These are phyloP conservation scores for Neurospora tetraspora DNA, from an alignment of 495 filamentous ascomycete species.

Conservation along the genomic window DNA sequence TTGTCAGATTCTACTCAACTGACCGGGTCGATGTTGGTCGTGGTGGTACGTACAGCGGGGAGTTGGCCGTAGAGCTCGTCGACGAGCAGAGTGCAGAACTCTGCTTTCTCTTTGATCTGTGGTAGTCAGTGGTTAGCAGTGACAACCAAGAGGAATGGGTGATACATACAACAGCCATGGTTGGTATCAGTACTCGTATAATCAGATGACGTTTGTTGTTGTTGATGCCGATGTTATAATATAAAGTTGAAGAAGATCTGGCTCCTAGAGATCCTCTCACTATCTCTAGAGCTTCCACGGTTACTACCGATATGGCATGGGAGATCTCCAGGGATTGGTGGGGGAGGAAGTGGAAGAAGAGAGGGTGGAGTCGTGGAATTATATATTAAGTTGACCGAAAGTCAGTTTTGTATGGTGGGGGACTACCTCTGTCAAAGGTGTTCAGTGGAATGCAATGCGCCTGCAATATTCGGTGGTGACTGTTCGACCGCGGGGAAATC, in stretches of 20 bases:
- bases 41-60: constrained; percentile 58
- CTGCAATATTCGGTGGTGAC: not conserved
- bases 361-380: constrained; percentile 3
- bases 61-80: constrained; percentile 83
- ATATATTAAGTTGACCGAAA: constrained; percentile 1
- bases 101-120: constrained; percentile 51
- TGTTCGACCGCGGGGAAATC: not conserved
- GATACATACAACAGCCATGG: not conserved
- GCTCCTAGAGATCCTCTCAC: constrained; percentile 61
- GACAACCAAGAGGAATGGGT: not conserved
- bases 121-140: not conserved
- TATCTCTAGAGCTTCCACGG: constrained; percentile 60
- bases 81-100: constrained; percentile 85
- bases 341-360: not conserved
- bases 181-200: not conserved
- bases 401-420: constrained; percentile 20
- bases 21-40: not conserved
- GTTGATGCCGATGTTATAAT: constrained; percentile 3
- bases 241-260: constrained; percentile 13
- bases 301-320: constrained; percentile 57
- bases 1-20: not conserved
- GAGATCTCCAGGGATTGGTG: not conserved
- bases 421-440: constrained; percentile 1
- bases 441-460: not conserved
- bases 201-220: constrained; percentile 1